Percentiles rank a stretch among this genome's conserved stretches.
Evolutionary conservation across 768 basidiomycete genomes (phyloP).

Genomic region (Termitomyces sp.): DNA sequence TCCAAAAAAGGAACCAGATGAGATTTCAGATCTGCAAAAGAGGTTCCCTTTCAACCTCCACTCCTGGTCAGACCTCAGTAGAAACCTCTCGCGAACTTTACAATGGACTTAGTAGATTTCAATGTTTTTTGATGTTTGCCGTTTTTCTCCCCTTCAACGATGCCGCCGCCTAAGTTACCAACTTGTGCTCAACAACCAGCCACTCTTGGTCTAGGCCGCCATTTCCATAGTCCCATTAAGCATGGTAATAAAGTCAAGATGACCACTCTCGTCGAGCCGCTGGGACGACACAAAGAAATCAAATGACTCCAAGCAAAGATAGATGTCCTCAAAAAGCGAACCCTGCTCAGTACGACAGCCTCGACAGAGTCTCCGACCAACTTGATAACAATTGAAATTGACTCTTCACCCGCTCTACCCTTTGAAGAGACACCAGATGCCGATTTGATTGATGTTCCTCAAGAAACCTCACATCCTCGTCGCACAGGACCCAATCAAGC

Average conservation of each 20-base stretch:
- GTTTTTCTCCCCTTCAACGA: not conserved
- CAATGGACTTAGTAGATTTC: not conserved
- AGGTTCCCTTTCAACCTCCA: not conserved
- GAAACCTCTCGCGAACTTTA: not conserved
- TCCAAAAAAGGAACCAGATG: not conserved
- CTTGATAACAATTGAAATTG: not conserved
- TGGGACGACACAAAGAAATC: not conserved
- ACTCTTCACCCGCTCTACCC: not conserved
- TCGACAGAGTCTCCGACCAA: not conserved
- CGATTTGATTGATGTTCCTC: not conserved
- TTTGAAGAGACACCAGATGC: constrained; percentile 6
- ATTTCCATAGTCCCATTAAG: constrained; percentile 18
- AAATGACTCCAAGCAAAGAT: not conserved
- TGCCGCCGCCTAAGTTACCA: not conserved
- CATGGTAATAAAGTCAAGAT: constrained; percentile 13
- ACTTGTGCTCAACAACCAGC: constrained; percentile 1
- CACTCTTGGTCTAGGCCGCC: constrained; percentile 14
- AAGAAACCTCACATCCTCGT: not conserved
- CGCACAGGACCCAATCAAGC: not conserved
- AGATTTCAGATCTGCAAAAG: not conserved
- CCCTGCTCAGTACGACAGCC: not conserved
- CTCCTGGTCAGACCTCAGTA: not conserved
- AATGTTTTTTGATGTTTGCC: not conserved
- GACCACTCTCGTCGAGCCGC: not conserved
- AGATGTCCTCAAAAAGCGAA: not conserved